Evolutionary conservation across 495 filamentous ascomycete species (phyloP).

Genomic region (Cudoniella acicularis): DNA sequence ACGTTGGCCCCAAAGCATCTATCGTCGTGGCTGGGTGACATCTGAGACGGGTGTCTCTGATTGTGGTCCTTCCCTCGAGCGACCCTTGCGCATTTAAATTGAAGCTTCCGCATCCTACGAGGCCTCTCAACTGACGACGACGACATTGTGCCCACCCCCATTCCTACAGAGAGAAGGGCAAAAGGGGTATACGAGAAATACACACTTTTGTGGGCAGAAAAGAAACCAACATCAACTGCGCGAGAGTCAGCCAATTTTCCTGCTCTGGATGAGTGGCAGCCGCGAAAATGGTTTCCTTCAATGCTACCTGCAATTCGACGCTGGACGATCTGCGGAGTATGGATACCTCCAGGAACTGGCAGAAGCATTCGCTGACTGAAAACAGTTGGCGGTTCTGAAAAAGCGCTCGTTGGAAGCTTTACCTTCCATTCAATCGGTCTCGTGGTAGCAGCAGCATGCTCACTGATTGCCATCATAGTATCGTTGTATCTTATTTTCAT

Average conservation of each 20-base stretch:
- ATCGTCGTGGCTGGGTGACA: too few species aligned
- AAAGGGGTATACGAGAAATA: background rate
- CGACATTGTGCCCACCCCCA: background rate
- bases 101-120: background rate
- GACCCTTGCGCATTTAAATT: background rate
- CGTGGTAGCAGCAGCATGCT: constrained; percentile 50
- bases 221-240: background rate
- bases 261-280: constrained; percentile 16
- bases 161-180: background rate
- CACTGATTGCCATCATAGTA: constrained; percentile 50
- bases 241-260: background rate
- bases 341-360: constrained; percentile 19
- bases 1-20: too few species aligned
- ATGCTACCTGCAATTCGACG: constrained; percentile 48
- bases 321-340: constrained; percentile 53
- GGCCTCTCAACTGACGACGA: background rate
- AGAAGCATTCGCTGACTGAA: constrained; percentile 7
- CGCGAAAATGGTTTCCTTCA: constrained; percentile 18
- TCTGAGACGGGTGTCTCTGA: too few species aligned
- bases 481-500: constrained; percentile 65
- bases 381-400: constrained; percentile 29
- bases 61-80: too few species aligned
- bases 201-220: background rate
- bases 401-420: constrained; percentile 38
- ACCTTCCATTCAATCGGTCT: constrained; percentile 55